Evolutionary conservation across 805 yeast species (phyloP).

Genomic region (Monosporozyma unispora): DNA sequence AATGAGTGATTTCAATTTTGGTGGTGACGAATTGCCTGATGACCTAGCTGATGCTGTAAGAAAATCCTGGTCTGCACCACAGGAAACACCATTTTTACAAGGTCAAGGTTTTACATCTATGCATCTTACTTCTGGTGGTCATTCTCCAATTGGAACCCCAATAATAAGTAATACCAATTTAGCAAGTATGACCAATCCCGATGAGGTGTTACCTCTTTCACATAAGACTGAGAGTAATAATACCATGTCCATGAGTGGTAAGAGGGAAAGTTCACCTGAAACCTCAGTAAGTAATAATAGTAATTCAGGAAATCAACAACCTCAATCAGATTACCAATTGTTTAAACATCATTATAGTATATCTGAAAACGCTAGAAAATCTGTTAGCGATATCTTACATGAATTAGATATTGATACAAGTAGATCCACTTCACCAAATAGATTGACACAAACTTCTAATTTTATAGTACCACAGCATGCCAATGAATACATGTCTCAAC

Average conservation of each 20-base stretch:
- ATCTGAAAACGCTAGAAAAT: constrained; percentile 18
- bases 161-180: constrained; percentile 1
- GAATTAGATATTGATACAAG: constrained; percentile 9
- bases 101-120: not conserved
- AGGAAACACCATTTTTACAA: not conserved
- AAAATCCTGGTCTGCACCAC: constrained; percentile 27
- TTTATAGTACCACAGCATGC: not conserved
- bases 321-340: constrained; percentile 14
- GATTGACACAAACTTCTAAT: not conserved
- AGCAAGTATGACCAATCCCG: not conserved
- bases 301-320: not conserved
- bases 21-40: constrained; percentile 12
- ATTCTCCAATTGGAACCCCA: constrained; percentile 18
- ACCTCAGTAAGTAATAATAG: not conserved
- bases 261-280: not conserved
- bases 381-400: constrained; percentile 16
- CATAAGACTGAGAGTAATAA: not conserved
- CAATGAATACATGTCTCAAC: not conserved
- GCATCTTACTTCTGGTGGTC: not conserved
- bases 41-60: constrained; percentile 27
- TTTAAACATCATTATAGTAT: constrained; percentile 24
- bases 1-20: not conserved
- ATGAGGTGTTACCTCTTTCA: not conserved
- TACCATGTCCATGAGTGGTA: not conserved
- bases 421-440: not conserved